These are phyloP conservation scores for Populus tremula DNA, from an alignment of 345 rosid genomes.

Conservation along the genomic window DNA sequence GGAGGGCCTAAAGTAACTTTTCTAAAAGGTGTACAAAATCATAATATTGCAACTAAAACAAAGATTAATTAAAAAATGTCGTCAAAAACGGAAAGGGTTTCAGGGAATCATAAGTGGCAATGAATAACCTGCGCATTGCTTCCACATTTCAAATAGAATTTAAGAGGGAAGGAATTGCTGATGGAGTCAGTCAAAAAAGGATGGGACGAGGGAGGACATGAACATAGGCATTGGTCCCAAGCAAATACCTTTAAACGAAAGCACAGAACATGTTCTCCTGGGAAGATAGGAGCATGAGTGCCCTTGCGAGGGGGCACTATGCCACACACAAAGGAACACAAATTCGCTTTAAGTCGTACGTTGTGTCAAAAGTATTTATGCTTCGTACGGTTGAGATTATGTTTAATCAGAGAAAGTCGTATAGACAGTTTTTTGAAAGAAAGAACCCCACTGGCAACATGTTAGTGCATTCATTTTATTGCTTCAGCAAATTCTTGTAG, in stretches of 20 bases:
- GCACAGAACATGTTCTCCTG: constrained; percentile 5
- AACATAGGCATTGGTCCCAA: neutral
- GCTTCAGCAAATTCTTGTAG: neutral
- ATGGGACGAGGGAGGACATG: neutral
- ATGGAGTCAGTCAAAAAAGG: constrained; percentile 19
- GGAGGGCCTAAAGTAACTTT: neutral
- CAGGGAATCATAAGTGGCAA: constrained; percentile 21
- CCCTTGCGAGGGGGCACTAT: constrained; percentile 5
- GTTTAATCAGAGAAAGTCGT: neutral
- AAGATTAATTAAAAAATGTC: constrained; percentile 6
- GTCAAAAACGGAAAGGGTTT: constrained; percentile 24
- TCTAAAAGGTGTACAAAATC: neutral
- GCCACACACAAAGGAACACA: neutral
- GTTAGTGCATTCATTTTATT: neutral
- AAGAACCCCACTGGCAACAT: neutral
- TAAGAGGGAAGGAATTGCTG: neutral
- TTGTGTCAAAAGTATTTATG: constrained; percentile 2
- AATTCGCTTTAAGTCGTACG: constrained; percentile 2
- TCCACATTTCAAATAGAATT: neutral
- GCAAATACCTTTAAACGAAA: neutral
- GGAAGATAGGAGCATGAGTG: neutral
- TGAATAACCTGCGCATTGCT: neutral
- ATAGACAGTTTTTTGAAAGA: neutral
- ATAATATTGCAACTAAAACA: neutral
- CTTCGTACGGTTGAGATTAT: constrained; percentile 10